Percentiles rank a stretch among this genome's conserved stretches.
Evolutionary conservation across 805 yeast genomes (phyloP).

Genomic region (Yarrowia sp.): DNA sequence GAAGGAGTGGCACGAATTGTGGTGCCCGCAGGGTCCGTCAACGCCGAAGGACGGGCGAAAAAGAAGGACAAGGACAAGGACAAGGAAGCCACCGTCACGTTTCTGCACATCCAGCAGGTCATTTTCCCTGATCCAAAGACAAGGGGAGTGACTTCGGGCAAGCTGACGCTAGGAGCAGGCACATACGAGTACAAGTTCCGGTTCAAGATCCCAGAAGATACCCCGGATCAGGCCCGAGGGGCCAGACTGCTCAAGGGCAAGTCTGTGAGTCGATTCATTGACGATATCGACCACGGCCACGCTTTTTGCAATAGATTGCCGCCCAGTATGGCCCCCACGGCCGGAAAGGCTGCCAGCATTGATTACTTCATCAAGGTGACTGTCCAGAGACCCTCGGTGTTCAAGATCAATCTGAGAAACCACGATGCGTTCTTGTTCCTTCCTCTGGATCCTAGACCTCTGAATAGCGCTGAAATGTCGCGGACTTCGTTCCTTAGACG

Average conservation of each 20-base stretch:
- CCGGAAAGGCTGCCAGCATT: slow-evolving; percentile 47
- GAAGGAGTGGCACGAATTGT: slow-evolving; percentile 47
- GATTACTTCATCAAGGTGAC: slow-evolving; percentile 68
- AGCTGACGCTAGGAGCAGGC: slow-evolving; percentile 51
- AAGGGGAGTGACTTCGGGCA: slow-evolving; percentile 40
- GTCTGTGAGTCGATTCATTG: slow-evolving; percentile 36
- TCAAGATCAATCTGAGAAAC: slow-evolving; percentile 57
- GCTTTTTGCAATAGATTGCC: slow-evolving; percentile 44
- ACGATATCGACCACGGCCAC: slow-evolving; percentile 26
- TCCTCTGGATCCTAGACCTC: slow-evolving; percentile 52
- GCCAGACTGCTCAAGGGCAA: slow-evolving; percentile 29
- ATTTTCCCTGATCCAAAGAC: slow-evolving; percentile 51
- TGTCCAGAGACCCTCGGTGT: slow-evolving; percentile 59
- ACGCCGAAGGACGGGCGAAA: slow-evolving; percentile 44
- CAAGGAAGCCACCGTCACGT: slow-evolving; percentile 41
- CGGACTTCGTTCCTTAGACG: slow-evolving; percentile 54
- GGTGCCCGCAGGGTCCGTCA: slow-evolving; percentile 42
- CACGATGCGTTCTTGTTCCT: slow-evolving; percentile 60
- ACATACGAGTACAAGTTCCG: slow-evolving; percentile 49
- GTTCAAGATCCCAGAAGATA: slow-evolving; percentile 49
- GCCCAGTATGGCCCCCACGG: slow-evolving; percentile 48
- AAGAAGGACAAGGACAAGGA: slow-evolving; percentile 43
- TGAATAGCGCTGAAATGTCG: slow-evolving; percentile 44
- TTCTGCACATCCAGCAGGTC: slow-evolving; percentile 47
- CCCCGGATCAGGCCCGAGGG: slow-evolving; percentile 27